Evolutionary conservation across 1,284 basidiomycete genomes (phyloP).

Genomic region (Chalciporus sp.): DNA sequence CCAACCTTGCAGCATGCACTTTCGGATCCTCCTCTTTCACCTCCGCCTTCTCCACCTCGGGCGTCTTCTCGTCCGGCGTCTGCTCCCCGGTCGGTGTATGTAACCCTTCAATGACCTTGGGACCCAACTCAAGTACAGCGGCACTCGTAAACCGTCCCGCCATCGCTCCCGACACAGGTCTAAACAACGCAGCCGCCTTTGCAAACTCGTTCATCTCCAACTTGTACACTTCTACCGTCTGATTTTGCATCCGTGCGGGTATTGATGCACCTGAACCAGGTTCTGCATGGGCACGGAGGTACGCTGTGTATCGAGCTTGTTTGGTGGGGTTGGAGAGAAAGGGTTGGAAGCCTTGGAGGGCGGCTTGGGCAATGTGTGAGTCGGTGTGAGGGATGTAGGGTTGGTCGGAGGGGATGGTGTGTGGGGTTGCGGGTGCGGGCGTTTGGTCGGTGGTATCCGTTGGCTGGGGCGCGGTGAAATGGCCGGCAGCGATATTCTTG

Average conservation of each 20-base stretch:
- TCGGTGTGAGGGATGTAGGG: conserved; percentile 67
- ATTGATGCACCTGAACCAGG: conserved; percentile 42
- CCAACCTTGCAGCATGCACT: conserved; percentile 78
- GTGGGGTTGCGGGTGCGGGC: conserved; percentile 9
- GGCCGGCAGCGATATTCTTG: conserved; percentile 55
- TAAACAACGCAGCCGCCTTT: conserved; percentile 87
- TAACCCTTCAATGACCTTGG: conserved; percentile 73
- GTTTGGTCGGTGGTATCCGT: conserved; percentile 27
- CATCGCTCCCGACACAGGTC: conserved; percentile 92
- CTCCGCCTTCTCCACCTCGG: conserved; percentile 46
- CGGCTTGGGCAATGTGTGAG: conserved; percentile 81
- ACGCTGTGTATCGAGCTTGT: conserved; percentile 85
- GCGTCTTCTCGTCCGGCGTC: conserved; percentile 29
- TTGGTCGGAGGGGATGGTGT: conserved; percentile 26
- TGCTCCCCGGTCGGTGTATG: conserved; percentile 59
- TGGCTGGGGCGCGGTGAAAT: conserved; percentile 28
- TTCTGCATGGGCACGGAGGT: conserved; percentile 74
- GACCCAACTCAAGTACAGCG: conserved; percentile 60
- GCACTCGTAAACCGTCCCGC: conserved; percentile 89
- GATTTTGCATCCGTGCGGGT: conserved; percentile 51
- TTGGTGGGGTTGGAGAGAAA: conserved; percentile 79
- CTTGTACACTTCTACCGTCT: conserved; percentile 70
- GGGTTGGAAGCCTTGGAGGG: conserved; percentile 88
- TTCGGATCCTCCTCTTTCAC: conserved; percentile 70
- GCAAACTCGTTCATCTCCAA: conserved; percentile 87